Percentiles rank a stretch among this genome's conserved stretches.
These are phyloP conservation scores for Penicillium hordei DNA, from an alignment of 2,329 filamentous ascomycete genomes.

Conservation along the genomic window DNA sequence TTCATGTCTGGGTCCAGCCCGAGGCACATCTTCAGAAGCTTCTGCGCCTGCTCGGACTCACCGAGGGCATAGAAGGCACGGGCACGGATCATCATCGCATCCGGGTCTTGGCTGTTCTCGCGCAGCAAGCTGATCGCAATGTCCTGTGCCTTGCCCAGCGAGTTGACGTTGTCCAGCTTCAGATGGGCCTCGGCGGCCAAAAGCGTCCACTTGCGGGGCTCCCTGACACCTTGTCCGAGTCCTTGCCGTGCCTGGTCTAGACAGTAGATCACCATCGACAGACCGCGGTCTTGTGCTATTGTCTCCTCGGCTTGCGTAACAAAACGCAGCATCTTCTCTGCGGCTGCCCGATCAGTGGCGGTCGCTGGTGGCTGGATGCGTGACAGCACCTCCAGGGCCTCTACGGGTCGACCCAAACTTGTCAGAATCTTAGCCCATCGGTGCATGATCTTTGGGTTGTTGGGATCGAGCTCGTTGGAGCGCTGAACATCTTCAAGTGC, in stretches of 20 bases:
- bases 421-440: slow-evolving; percentile 89
- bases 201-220: slow-evolving; percentile 89
- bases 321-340: slow-evolving; percentile 80
- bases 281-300: slow-evolving; percentile 70
- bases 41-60: slow-evolving; percentile 91
- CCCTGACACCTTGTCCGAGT: slow-evolving; percentile 71
- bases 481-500: slow-evolving; percentile 84
- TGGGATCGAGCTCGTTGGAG: slow-evolving; percentile 78
- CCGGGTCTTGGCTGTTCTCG: slow-evolving; percentile 85
- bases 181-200: slow-evolving; percentile 89
- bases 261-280: slow-evolving; percentile 89
- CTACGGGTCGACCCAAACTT: slow-evolving; percentile 77
- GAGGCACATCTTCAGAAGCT: slow-evolving; percentile 86
- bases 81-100: slow-evolving; percentile 86
- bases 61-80: slow-evolving; percentile 86
- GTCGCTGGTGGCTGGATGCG: slow-evolving; percentile 78
- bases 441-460: slow-evolving; percentile 83
- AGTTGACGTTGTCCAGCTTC: slow-evolving; percentile 87
- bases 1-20: slow-evolving; percentile 89
- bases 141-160: slow-evolving; percentile 86
- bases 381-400: slow-evolving; percentile 78
- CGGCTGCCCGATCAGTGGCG: slow-evolving; percentile 79
- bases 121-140: slow-evolving; percentile 85
- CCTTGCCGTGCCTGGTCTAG: slow-evolving; percentile 85
- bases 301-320: slow-evolving; percentile 77